Percentiles rank a stretch among this genome's conserved stretches.
phyloP scores from a whole-genome alignment of 352 stramenopile genomes.

The Globisporangium radiosum region DNA sequence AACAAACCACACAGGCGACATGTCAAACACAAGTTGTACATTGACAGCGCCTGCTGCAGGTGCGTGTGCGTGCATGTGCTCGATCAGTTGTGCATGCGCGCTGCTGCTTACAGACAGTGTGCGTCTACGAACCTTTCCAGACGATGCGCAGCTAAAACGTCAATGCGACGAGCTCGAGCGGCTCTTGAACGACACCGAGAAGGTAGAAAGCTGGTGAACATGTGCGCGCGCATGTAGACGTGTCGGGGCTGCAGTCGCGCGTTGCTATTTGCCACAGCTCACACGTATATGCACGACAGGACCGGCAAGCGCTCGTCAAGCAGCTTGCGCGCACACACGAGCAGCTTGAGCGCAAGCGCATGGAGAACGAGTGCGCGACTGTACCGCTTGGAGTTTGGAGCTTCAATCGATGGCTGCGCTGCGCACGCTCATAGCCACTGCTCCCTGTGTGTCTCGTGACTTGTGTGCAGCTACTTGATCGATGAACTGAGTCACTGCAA shows the following conservation, averaged over 20 bases:
- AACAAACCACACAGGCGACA: too few relatives aligned
- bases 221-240: background rate
- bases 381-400: background rate
- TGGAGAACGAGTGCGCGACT: conserved; percentile 29
- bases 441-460: too few relatives aligned
- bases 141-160: conserved; percentile 3
- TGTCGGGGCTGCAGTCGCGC: background rate
- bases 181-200: conserved; percentile 16
- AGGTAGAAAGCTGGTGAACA: conserved; percentile 7
- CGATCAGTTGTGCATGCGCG: too few relatives aligned
- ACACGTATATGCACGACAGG: conserved; percentile 9
- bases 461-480: conserved; percentile 26
- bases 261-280: background rate
- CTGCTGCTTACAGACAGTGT: too few relatives aligned
- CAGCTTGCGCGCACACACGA: conserved; percentile 13
- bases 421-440: background rate
- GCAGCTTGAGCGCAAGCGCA: conserved; percentile 17
- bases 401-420: background rate
- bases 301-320: conserved; percentile 14
- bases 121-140: too few relatives aligned
- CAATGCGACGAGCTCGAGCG: conserved; percentile 18
- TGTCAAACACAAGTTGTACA: too few relatives aligned
- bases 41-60: too few relatives aligned
- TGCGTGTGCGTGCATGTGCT: background rate
- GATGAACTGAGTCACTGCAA: conserved; percentile 29